Conservation (phyloP, 1,139 yeast species). For the Wickerhamiella pararugosa region DNA sequence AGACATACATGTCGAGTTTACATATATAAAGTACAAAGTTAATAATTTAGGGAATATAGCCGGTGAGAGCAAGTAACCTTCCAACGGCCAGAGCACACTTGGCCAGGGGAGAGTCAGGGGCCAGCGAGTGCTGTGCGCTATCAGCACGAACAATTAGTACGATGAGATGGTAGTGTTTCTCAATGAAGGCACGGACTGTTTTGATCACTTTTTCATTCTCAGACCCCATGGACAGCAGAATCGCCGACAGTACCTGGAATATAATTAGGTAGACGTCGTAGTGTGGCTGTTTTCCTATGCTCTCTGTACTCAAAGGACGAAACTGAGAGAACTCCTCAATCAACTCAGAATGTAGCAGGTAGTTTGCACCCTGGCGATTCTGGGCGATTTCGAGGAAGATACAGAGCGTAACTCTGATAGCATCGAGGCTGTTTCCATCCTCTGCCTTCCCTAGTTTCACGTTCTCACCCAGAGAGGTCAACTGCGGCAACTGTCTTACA, state of each 20-base stretch:
- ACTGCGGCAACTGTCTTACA: conserved; percentile 28
- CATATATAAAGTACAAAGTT: too few species aligned
- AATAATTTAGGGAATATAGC: conserved; percentile 5
- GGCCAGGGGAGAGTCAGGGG: not conserved
- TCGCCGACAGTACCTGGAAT: conserved; percentile 56
- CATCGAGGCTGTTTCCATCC: conserved; percentile 52
- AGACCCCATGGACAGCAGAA: conserved; percentile 65
- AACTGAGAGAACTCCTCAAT: conserved; percentile 48
- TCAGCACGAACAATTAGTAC: conserved; percentile 38
- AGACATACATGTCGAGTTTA: too few species aligned
- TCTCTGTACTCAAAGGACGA: conserved; percentile 44
- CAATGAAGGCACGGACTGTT: conserved; percentile 39
- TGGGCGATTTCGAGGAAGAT: conserved; percentile 63
- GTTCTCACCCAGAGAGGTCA: conserved; percentile 55
- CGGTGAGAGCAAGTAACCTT: conserved; percentile 18
- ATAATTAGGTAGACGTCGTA: conserved; percentile 65
- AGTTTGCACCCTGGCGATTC: conserved; percentile 60
- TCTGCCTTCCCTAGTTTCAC: conserved; percentile 18
- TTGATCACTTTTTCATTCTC: conserved; percentile 49
- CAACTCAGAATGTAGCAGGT: conserved; percentile 53
- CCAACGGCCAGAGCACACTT: conserved; percentile 10
- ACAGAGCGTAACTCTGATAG: conserved; percentile 57
- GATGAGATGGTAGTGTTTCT: conserved; percentile 40
- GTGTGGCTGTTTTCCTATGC: conserved; percentile 1
- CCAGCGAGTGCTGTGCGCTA: conserved; percentile 7